These are phyloP conservation scores for Melampsora americana DNA, from an alignment of 1,284 basidiomycete species.

Conservation along the genomic window DNA sequence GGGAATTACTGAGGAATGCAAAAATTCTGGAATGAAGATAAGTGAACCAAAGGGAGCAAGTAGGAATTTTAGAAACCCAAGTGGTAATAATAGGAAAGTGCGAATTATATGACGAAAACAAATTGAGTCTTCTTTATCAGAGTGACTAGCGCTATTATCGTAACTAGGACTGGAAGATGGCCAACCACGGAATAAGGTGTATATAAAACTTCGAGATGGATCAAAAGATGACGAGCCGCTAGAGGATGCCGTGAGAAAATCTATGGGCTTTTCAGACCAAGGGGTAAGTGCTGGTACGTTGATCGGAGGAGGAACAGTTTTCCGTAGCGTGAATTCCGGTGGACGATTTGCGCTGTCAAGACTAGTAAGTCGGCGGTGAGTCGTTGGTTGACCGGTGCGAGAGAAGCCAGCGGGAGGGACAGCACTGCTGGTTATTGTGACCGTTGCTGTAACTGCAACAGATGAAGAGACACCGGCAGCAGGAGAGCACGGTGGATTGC, in stretches of 20 bases:
- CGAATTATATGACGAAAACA: background rate
- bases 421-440: slow-evolving; percentile 1
- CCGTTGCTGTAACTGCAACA: background rate
- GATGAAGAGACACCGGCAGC: slow-evolving; percentile 9
- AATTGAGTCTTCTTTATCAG: background rate
- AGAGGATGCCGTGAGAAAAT: slow-evolving; percentile 1
- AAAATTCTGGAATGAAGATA: background rate
- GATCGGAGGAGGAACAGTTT: background rate
- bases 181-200: background rate
- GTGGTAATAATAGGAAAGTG: background rate
- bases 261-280: slow-evolving; percentile 7
- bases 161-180: background rate
- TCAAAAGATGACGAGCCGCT: background rate
- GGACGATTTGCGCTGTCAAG: background rate
- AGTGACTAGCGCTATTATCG: background rate
- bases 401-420: background rate
- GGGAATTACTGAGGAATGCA: background rate
- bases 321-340: background rate
- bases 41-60: slow-evolving; percentile 3
- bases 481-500: background rate
- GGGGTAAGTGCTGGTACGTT: background rate
- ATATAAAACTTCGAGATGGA: background rate
- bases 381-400: background rate
- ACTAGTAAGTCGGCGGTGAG: background rate
- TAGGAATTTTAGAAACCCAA: background rate